Percentiles rank a stretch among this genome's conserved stretches.
These are phyloP conservation scores for Picocystis sp. DNA, from an alignment of 163 green algal genomes.

Conservation along the genomic window DNA sequence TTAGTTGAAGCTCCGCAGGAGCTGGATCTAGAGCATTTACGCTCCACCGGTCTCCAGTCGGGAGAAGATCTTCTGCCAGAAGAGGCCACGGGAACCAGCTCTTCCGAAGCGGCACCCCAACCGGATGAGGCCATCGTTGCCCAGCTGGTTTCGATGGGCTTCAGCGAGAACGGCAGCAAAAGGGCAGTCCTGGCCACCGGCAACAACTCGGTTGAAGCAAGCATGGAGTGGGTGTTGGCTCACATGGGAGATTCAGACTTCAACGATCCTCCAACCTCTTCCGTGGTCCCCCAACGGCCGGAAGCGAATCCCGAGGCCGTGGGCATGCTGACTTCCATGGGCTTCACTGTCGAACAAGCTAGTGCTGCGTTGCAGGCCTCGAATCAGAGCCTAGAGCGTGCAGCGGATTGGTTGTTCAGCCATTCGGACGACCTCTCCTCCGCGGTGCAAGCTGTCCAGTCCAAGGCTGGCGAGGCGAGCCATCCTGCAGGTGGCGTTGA, in stretches of 20 bases:
- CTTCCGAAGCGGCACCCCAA: constrained; percentile 4
- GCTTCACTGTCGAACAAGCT: constrained; percentile 8
- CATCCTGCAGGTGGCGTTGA: not conserved
- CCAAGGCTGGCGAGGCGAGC: constrained; percentile 11
- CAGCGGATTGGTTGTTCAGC: constrained; percentile 87
- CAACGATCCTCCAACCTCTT: constrained; percentile 6
- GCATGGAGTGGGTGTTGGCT: constrained; percentile 74
- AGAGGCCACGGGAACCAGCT: not conserved
- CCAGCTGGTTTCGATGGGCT: constrained; percentile 77
- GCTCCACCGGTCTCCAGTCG: constrained; percentile 40
- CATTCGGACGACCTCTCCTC: constrained; percentile 61
- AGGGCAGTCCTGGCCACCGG: constrained; percentile 32
- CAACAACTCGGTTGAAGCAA: constrained; percentile 48
- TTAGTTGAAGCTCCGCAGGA: constrained; percentile 63
- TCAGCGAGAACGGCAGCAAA: constrained; percentile 61
- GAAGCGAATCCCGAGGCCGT: constrained; percentile 1
- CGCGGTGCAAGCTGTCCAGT: constrained; percentile 26
- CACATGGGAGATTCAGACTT: constrained; percentile 84
- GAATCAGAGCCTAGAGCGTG: constrained; percentile 39
- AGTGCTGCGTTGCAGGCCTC: constrained; percentile 5
- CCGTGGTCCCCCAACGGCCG: not conserved
- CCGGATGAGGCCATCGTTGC: constrained; percentile 42
- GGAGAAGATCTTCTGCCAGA: constrained; percentile 70
- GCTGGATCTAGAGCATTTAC: constrained; percentile 58
- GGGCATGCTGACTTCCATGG: constrained; percentile 12